Base-by-base conservation (phyloP, 805 yeast genomes). In the Metschnikowia henanensis region DNA sequence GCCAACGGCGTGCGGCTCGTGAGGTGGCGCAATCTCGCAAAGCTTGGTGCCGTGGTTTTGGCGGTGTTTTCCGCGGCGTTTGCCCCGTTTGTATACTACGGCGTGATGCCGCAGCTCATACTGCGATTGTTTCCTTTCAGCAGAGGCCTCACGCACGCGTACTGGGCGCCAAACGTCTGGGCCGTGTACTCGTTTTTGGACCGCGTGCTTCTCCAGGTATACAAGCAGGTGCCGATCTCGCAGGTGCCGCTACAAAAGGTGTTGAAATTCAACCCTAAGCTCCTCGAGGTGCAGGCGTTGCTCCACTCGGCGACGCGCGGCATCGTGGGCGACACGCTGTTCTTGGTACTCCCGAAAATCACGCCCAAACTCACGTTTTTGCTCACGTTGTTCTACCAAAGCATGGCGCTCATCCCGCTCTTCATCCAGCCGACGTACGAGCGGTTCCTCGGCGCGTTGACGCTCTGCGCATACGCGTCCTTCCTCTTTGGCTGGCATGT, bases 151-250 rank as follows among this genome's bases (percentile, higher is more conserved):
- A 94, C 97, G 4, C 99, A 94, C 65, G 97, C 98, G 0, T 94
- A 94, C 66, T 94, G 99, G 98, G 98, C 99, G 1, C 98, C 99
- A 13, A 94, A 94, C 58, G 71, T 90, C 36, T 94, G 99, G 99
- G 97, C 99, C 0, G 55, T 92, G 8, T 94, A 94, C 64, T 87
- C 97, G 2, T 84, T 87, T 51, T 47, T 75, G 12, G 99, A 94
- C 64, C 74, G 95, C 45, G 58, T 83, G 0, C 69, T 90, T 45
- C 74, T 84, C 15, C 73, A 74, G 41, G 45, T 75, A 4, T 70
- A 70, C 50, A 57, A 60, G 29, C 56, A 55, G 19, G 45, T 70
- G n/a, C 72, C 76, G 1, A 39, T 68, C 23, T 29, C 64, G 3
- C 62, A 60, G 23, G 48, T 51, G 10, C 59, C 66, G 3, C 59